These are phyloP conservation scores for Chrysanthemum lavandulifolium DNA, from an alignment of 129 eudicot species.

Conservation along the genomic window DNA sequence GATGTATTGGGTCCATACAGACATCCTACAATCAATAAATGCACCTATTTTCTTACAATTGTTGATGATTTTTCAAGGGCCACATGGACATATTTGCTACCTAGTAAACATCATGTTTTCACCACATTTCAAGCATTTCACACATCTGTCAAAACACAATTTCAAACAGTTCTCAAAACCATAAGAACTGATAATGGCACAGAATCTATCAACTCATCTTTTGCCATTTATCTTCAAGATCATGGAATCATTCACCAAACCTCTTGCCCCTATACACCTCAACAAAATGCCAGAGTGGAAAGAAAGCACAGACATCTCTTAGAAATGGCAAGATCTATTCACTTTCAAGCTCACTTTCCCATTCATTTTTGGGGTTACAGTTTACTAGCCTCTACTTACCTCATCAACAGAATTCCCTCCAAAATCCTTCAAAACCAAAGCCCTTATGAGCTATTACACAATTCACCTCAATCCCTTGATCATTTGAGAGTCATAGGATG, in stretches of 20 bases:
- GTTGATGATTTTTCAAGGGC: neutral
- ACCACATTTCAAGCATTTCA: neutral
- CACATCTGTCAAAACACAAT: neutral
- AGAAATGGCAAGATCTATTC: neutral
- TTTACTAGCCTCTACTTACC: neutral
- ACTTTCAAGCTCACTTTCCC: neutral
- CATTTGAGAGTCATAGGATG: neutral
- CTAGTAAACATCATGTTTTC: neutral
- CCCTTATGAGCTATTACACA: neutral
- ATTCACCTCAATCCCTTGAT: neutral
- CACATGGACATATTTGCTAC: neutral
- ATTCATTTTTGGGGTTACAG: neutral
- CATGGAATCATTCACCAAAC: neutral
- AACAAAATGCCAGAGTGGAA: neutral
- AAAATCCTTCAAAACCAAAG: neutral
- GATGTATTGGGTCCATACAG: neutral
- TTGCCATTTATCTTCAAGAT: too few species aligned
- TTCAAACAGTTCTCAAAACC: neutral
- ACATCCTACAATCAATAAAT: neutral
- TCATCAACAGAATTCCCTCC: neutral
- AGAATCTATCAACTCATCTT: neutral
- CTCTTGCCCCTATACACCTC: neutral
- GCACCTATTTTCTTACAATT: neutral
- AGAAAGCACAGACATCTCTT: neutral
- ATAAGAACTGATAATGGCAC: neutral